These are phyloP conservation scores for Xylaria arbuscula DNA, from an alignment of 2,329 filamentous ascomycete genomes.

Conservation along the genomic window DNA sequence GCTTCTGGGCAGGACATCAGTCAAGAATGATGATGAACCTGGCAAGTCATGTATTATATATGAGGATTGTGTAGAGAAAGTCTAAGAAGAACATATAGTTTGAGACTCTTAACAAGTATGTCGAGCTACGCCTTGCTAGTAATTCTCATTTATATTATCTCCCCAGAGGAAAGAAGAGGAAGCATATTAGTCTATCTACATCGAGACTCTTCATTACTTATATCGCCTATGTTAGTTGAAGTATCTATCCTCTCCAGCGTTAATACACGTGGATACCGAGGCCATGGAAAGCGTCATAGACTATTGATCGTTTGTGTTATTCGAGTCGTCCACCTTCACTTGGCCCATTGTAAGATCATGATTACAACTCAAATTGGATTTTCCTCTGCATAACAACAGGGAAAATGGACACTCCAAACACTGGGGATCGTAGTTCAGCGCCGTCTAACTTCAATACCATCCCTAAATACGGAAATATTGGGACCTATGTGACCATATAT, in stretches of 20 bases:
- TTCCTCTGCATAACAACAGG: background rate
- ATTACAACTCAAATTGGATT: background rate
- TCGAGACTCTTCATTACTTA: background rate
- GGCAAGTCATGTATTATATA: background rate
- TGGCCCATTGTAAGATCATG: background rate
- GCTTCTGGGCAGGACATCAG: too few species aligned
- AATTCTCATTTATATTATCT: too few species aligned
- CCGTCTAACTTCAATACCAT: background rate
- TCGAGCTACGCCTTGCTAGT: background rate
- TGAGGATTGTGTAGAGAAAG: background rate
- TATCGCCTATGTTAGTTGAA: background rate
- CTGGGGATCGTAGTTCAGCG: background rate
- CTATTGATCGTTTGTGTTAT: background rate
- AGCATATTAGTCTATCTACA: background rate
- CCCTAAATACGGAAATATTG: background rate
- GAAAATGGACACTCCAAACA: background rate
- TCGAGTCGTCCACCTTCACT: background rate
- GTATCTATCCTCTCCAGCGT: background rate
- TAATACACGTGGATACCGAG: background rate
- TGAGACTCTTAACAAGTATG: background rate
- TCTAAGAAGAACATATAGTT: background rate
- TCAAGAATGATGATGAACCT: too few species aligned
- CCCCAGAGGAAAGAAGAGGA: background rate
- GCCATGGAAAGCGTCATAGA: background rate
- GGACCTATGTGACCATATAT: background rate